Base-by-base conservation (phyloP, 148 eudicot genomes). In the Bassia scoparia region DNA sequence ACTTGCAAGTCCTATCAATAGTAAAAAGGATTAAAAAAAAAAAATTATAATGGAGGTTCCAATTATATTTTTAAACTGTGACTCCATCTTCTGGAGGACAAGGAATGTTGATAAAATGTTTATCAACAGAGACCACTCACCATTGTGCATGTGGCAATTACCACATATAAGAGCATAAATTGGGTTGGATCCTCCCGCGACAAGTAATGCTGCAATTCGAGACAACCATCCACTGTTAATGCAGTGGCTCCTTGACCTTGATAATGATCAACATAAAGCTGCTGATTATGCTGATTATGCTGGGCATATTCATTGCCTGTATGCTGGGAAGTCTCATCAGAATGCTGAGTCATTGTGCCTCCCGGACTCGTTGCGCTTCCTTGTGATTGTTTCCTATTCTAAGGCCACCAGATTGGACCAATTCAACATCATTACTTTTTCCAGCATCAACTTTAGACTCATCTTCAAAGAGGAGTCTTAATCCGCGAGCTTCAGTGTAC, bases 131-230 rank as follows among this genome's bases (percentile, higher is more conserved):
- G 62, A 74, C 24, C 50, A 78, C 86, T 84, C 77, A 91, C 98
- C 98, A 74, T 95, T 95, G 89, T 95, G 98, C 93, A 89, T 87
- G 77, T 81, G 96, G 81, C 98, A 95, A 76, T 88, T 89, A 75
- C 98, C 93, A 73, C 98, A 95, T 64, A 95, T 88, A 50, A 95
- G 93, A 55, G 98, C 98, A 80, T 80, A 95, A 54, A 89, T 77
- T 95, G 89, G 26, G 98, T 84, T 29, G 98, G 98, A 79, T 95
- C 98, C 85, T 95, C 98, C 29, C 97, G n/a, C 97, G 72, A 91
- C 98, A 61, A 95, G 97, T 83, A 91, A 76, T 37, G 98, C 98
- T 13, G 97, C 97, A 71, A 91, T 58, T 61, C 87, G 84, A 72
- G 97, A 90, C 78, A 95, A 67, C 97, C 97, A 95, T 68, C 96